Evolutionary conservation across 208 protist species (phyloP), one percentile per base, ranked within the genome.

Genomic region (Acanthamoeba healyi): DNA sequence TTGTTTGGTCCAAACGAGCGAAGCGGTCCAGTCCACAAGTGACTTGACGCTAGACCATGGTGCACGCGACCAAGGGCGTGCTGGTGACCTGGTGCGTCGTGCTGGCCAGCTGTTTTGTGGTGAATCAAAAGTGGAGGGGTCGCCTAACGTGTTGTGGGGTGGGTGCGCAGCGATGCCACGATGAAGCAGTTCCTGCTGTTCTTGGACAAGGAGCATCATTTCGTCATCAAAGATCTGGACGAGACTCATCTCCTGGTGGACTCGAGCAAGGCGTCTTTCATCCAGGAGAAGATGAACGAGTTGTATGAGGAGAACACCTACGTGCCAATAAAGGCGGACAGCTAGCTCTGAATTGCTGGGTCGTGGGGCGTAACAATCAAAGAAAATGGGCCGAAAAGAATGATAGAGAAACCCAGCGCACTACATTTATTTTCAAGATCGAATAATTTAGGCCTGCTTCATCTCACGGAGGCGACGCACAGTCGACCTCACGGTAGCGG

Each of bases 391-490:
- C 22, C 7, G 67, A 22, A 29, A 77, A 17, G 36, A 67, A 36
- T 38, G n/a, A 67, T 54, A 61, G 29, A 67, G 67, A 77, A 40
- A 77, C 67, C 67, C 67, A 77, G 67, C 67, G 67, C 67, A 77
- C 67, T 67, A 77, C 67, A 77, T 77, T 77, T 77, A 77, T 77
- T 72, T 72, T 38, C 26, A 77, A 44, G 38, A 29, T 44, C 38
- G 38, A 38, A 77, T 77, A 44, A 77, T 77, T 77, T 77, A 77
- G 67, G 67, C 79, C 2, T 6, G 26, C 46, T 87, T 51, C 79
- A 87, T 87, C 46, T 99, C 99, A 93, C 99, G 98, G 49, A 99
- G 97, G 97, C 99, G 99, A 96, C 99, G 99, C 70, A 99, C 98
- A 10, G 99, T 99, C 77, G 98, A 98, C 94, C 98, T 98, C 93